Percentiles rank a stretch among this genome's conserved stretches.
These are phyloP conservation scores for Bjerkandera adusta DNA, from an alignment of 1,284 basidiomycete genomes.

Conservation along the genomic window DNA sequence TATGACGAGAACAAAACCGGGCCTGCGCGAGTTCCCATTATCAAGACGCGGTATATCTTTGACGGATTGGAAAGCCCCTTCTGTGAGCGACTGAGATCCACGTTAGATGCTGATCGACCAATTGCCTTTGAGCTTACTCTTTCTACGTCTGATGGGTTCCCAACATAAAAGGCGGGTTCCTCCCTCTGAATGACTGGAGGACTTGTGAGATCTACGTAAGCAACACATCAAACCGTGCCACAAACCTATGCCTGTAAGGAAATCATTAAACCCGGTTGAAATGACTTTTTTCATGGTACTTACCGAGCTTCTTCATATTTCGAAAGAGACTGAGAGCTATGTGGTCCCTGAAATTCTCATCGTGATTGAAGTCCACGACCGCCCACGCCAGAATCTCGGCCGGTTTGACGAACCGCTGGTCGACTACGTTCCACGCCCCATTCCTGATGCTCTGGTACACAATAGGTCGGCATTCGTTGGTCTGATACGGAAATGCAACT, in stretches of 20 bases:
- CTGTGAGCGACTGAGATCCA: conserved; percentile 2
- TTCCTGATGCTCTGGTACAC: conserved; percentile 13
- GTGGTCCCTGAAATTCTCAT: background rate
- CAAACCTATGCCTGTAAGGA: conserved; percentile 14
- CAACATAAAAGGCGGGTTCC: background rate
- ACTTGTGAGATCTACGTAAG: too few species aligned
- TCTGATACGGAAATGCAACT: too few species aligned
- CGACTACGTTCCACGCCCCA: conserved; percentile 36
- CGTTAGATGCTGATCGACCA: background rate
- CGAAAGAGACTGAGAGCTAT: conserved; percentile 25
- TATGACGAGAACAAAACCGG: conserved; percentile 23
- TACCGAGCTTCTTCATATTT: conserved; percentile 33
- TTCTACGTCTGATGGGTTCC: background rate
- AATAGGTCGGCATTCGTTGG: background rate
- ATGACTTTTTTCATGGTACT: conserved; percentile 8
- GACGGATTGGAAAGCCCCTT: background rate
- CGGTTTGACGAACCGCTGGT: conserved; percentile 21
- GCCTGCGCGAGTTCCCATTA: conserved; percentile 2
- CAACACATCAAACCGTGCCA: too few species aligned
- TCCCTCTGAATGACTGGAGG: background rate
- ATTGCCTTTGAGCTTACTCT: background rate
- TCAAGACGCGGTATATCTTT: background rate
- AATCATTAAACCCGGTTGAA: background rate
- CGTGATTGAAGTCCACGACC: conserved; percentile 28
- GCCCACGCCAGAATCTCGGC: conserved; percentile 22